A percentile compares a stretch with the other conserved stretches of the same genome.
Evolutionary conservation across 2,329 filamentous ascomycete genomes (phyloP).

Genomic region (Fusarium citri): DNA sequence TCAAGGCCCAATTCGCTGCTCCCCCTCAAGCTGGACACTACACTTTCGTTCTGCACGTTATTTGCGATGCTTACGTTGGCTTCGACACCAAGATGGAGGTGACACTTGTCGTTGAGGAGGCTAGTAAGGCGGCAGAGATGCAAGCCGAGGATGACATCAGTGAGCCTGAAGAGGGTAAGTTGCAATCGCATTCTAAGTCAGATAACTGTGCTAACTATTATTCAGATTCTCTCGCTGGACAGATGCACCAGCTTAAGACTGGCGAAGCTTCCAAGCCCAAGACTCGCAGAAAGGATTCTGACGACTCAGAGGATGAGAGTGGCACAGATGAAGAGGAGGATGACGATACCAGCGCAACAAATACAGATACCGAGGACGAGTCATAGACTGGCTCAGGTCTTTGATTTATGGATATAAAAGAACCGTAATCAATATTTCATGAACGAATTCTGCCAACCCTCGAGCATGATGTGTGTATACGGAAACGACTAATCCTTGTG

Average conservation of each 20-base stretch:
- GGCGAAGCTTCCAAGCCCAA: conserved; percentile 71
- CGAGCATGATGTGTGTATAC: conserved; percentile 23
- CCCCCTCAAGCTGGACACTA: conserved; percentile 93
- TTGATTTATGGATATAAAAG: conserved; percentile 21
- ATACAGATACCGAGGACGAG: conserved; percentile 75
- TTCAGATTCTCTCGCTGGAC: conserved; percentile 86
- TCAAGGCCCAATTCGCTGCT: conserved; percentile 97
- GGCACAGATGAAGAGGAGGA: conserved; percentile 77
- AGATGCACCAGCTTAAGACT: conserved; percentile 89
- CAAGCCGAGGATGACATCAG: conserved; percentile 93
- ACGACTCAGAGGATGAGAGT: conserved; percentile 82
- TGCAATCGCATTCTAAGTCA: neutral
- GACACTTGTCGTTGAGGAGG: conserved; percentile 88
- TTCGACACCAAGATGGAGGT: conserved; percentile 94
- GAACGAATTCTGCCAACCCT: neutral
- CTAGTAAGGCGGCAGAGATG: conserved; percentile 83
- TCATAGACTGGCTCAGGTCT: conserved; percentile 51
- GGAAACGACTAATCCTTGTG: conserved; percentile 2
- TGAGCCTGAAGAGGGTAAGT: conserved; percentile 95
- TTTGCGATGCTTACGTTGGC: conserved; percentile 95
- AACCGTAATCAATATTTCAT: conserved; percentile 21
- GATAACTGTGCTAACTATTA: conserved; percentile 39
- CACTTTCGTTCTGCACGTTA: conserved; percentile 91
- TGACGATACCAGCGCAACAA: conserved; percentile 75
- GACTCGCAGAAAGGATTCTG: conserved; percentile 65